Base-by-base conservation (phyloP, 345 rosid species). In the Ceriops decandra region DNA sequence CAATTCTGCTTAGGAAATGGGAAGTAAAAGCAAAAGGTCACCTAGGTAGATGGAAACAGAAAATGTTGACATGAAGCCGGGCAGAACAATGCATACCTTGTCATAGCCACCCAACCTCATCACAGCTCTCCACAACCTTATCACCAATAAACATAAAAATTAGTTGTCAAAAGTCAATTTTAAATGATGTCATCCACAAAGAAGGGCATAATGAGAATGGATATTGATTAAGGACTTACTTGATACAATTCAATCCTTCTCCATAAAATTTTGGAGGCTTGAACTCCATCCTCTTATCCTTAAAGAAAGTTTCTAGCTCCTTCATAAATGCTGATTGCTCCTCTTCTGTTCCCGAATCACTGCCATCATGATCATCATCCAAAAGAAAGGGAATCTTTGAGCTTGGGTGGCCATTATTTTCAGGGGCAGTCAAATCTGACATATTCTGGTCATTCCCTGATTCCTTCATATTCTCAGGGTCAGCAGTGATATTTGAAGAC, bases 231-330 rank as follows among this genome's bases (percentile, higher is more conserved):
- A 36, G 53, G 60, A 80, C 85, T 75, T 77, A 88, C 93, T 88
- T 88, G 11, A 88, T 85, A 67, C 86, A 86, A 80, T 88, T 88
- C 72, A 88, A 75, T 31, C 81, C 86, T 62, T 85, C 90, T 68
- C 90, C 86, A 66, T 86, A 86, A 77, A 88, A 88, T 76, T 85
- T 88, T 7, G 90, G 93, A 68, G 90, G 86, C 74, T 83, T 88
- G 82, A 88, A 88, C 63, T 86, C 93, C 83, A 83, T 71, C 68
- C 74, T 68, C 68, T 70, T 86, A 62, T 84, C 90, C 62, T 77
- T 81, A 66, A 81, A 88, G 77, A 84, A 88, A 61, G 19, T 79
- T 68, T 84, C 86, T 67, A 88, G 84, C 67, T 84, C 86, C 78
- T 74, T 79, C 83, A 82, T 74, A 80, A 88, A 88, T 36, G 73